Evolutionary conservation across 352 stramenopile species (phyloP).

Genomic region (Pythium rishiriense): DNA sequence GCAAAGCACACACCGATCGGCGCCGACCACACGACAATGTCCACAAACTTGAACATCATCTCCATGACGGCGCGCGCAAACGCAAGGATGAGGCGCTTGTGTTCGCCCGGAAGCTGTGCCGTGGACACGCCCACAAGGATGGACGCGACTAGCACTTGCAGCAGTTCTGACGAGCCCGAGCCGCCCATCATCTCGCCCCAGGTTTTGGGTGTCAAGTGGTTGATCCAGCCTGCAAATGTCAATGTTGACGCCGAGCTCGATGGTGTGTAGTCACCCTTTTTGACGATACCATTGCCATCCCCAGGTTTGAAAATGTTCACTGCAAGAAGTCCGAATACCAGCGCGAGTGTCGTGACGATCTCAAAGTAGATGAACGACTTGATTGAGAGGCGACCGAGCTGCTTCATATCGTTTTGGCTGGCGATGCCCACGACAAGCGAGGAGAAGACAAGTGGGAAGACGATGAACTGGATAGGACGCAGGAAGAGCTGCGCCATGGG

Average conservation of each 20-base stretch:
- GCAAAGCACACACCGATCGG: constrained; percentile 59
- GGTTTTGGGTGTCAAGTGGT: constrained; percentile 63
- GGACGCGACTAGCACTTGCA: constrained; percentile 53
- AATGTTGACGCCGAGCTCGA: constrained; percentile 27
- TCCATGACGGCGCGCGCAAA: constrained; percentile 47
- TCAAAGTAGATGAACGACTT: constrained; percentile 72
- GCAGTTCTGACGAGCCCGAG: constrained; percentile 50
- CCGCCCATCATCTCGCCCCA: constrained; percentile 72
- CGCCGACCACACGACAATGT: constrained; percentile 66
- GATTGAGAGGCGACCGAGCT: constrained; percentile 51
- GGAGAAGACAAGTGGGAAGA: constrained; percentile 71
- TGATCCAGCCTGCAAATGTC: constrained; percentile 52
- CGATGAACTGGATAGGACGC: constrained; percentile 64
- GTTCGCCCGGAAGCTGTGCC: constrained; percentile 30
- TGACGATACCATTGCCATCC: constrained; percentile 35
- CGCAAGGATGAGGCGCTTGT: constrained; percentile 47
- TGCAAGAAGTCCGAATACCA: constrained; percentile 46
- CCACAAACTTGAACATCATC: constrained; percentile 72
- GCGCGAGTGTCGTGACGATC: constrained; percentile 45
- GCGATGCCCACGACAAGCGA: constrained; percentile 60
- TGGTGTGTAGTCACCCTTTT: constrained; percentile 36
- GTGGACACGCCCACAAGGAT: constrained; percentile 48
- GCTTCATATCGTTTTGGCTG: constrained; percentile 57
- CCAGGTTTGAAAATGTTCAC: constrained; percentile 62
- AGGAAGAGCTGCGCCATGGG: constrained; percentile 63